Base-by-base conservation (phyloP, 1,139 yeast species). In the Lodderomyces pseudojiufengensis region DNA sequence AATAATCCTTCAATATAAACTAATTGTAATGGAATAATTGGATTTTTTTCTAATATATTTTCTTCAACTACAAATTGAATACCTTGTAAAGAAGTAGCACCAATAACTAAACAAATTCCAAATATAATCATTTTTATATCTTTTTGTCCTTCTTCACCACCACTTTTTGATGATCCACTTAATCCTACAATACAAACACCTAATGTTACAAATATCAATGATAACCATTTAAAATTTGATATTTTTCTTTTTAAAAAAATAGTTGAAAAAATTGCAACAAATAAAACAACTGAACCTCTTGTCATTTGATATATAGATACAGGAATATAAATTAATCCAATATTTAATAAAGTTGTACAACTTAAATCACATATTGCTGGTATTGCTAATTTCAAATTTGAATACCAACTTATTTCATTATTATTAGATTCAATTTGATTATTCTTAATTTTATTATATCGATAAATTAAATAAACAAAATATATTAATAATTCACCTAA, bases 261-360 rank as follows among this genome's bases (percentile, higher is more conserved):
- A 13, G 82, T 81, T 12, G 88, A 80, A 50, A 84, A 71, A 13
- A 80, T 57, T 2, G 90, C 95, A 23, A 84, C 95, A 61, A 83
- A 84, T 30, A 85, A 61, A 29, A 84, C 87, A 33, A 84, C 64
- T 0, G 90, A 75, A 4, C 95, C 95, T 45, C 95, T 67, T 10
- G 84, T 79, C 95, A 85, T 85, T 55, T 85, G 95, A 57, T 83
- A 85, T 31, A 84, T 73, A 2, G 90, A 81, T n/a, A 84, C 95
- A 0, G 95, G 94, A 2, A 80, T 79, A 53, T 79, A 78, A 11
- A 84, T 57, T 44, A 85, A 66, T 1, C 94, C 95, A n/a, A 84
- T 57, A 48, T 84, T 82, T 76, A 84, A 73, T 48, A 84, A 59
- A 0, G 94, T 84, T 2, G 95, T 84, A 3, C 83, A 92, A 32